Conservation (phyloP, 768 basidiomycete species). For the Boletus tomentosulus region DNA sequence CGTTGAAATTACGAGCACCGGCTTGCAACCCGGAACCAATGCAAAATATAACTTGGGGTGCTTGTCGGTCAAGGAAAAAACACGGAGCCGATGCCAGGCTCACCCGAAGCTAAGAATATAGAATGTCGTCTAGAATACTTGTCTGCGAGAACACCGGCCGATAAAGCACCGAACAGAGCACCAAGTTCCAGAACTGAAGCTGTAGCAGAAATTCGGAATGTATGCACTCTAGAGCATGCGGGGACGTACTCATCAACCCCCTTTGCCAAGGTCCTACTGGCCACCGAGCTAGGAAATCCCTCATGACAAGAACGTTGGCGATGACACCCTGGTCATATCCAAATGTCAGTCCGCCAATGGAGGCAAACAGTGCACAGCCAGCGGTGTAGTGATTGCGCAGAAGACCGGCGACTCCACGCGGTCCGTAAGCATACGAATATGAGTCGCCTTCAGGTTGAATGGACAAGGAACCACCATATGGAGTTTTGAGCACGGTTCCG, state of each 20-base stretch:
- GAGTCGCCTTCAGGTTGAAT: slow-evolving; percentile 22
- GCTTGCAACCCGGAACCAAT: slow-evolving; percentile 70
- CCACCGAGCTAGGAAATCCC: slow-evolving; percentile 65
- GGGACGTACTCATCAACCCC: slow-evolving; percentile 67
- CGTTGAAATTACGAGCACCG: slow-evolving; percentile 48
- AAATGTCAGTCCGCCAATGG: slow-evolving; percentile 73
- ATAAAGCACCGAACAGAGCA: slow-evolving; percentile 70
- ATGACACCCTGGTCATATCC: slow-evolving; percentile 87
- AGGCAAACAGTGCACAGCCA: slow-evolving; percentile 69
- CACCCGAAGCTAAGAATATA: slow-evolving; percentile 67
- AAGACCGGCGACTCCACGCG: slow-evolving; percentile 40
- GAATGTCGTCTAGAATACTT: slow-evolving; percentile 60
- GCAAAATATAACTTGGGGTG: slow-evolving; percentile 55
- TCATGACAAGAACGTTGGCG: slow-evolving; percentile 82
- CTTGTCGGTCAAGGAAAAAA: background rate
- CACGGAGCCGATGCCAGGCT: slow-evolving; percentile 15
- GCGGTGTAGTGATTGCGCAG: slow-evolving; percentile 61
- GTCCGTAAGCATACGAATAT: slow-evolving; percentile 73
- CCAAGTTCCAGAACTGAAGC: slow-evolving; percentile 78
- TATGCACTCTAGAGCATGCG: background rate
- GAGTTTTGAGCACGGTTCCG: slow-evolving; percentile 19
- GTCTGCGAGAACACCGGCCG: slow-evolving; percentile 66
- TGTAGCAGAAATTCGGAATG: slow-evolving; percentile 23
- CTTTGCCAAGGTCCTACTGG: slow-evolving; percentile 69
- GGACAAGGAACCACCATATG: slow-evolving; percentile 25